Evolutionary conservation across 2,329 filamentous ascomycete species (phyloP), one percentile per base, ranked within the genome.

Genomic region (Sarocladium oryzae): DNA sequence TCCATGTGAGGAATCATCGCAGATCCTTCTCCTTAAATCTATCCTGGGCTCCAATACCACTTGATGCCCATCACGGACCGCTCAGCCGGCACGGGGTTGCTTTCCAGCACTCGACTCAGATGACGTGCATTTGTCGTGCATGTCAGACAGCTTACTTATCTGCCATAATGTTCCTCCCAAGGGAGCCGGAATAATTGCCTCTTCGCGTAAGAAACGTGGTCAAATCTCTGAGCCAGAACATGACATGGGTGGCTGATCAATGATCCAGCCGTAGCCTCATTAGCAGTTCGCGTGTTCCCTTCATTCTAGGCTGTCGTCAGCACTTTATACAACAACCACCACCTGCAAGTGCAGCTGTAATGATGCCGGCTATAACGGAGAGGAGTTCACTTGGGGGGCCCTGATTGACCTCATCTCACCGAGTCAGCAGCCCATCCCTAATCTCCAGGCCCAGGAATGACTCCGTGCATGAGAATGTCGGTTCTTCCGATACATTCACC

Each of bases 161-260:
- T 43, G 15, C 9, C 11, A 43, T 9, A 11, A 21, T 26, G 7
- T 21, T 5, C 7, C n/a, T 3, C 23, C 21, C 7, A 40, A 23
- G 37, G 33, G 33, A 36, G 40, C 21, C 40, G 40, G 40, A 15
- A 26, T 5, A 43, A 43, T n/a, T 43, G 40, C 40, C 40, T 28
- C 4, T 43, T 43, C 40, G 21, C 40, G 40, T 43, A n/a, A 43
- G 8, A 24, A 24, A 43, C 21, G 13, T 43, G n/a, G 23, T 26
- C 40, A 5, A 10, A 26, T 4, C 21, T 40, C 18, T 18, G 36
- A 21, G 10, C 18, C 13, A 40, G 6, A 18, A 16, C 18, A 40
- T 40, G 36, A 40, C 36, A 40, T 40, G 36, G 21, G 36, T 40
- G 36, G 36, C 36, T 40, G 36, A 13, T 40, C 4, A 13, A 11